phyloP scores from a whole-genome alignment of 2,329 filamentous ascomycete species.

The Sporothrix variecibatus region DNA sequence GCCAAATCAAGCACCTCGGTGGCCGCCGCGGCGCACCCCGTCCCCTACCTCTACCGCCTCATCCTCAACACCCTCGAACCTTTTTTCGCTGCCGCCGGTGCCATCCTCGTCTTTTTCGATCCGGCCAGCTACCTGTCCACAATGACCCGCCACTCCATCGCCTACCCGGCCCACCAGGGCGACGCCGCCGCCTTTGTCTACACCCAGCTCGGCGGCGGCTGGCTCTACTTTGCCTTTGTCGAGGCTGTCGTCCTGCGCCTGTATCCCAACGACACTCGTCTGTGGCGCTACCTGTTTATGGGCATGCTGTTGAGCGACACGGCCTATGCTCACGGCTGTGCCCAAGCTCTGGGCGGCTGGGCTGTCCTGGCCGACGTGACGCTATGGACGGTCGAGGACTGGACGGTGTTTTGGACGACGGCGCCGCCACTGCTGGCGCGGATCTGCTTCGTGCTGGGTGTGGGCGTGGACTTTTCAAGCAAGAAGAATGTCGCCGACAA shows the following conservation, averaged over 20 bases:
- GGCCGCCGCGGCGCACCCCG: slow-evolving; percentile 24
- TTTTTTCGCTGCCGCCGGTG: slow-evolving; percentile 39
- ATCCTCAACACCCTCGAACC: slow-evolving; percentile 42
- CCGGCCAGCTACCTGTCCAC: slow-evolving; percentile 37
- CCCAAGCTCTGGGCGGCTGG: slow-evolving; percentile 42
- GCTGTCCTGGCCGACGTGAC: slow-evolving; percentile 31
- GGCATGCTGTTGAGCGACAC: slow-evolving; percentile 43
- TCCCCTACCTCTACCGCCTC: slow-evolving; percentile 39
- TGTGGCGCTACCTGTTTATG: slow-evolving; percentile 41
- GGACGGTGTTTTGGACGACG: slow-evolving; percentile 35
- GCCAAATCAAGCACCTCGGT: neutral
- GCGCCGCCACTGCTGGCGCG: slow-evolving; percentile 36
- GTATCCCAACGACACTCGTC: slow-evolving; percentile 36
- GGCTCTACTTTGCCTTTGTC: slow-evolving; percentile 43
- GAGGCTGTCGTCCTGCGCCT: slow-evolving; percentile 41
- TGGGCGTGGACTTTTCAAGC: slow-evolving; percentile 32
- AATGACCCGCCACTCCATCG: slow-evolving; percentile 36
- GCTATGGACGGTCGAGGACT: slow-evolving; percentile 38
- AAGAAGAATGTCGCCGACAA: neutral
- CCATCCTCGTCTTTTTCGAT: slow-evolving; percentile 35
- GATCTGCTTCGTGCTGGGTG: slow-evolving; percentile 37
- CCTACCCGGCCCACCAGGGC: slow-evolving; percentile 24
- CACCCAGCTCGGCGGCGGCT: slow-evolving; percentile 38
- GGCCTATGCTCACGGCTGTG: slow-evolving; percentile 36
- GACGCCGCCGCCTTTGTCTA: slow-evolving; percentile 36